Evolutionary conservation across 306 rosid species (phyloP), one percentile per base, ranked within the genome.

Genomic region (Fragaria vesca): DNA sequence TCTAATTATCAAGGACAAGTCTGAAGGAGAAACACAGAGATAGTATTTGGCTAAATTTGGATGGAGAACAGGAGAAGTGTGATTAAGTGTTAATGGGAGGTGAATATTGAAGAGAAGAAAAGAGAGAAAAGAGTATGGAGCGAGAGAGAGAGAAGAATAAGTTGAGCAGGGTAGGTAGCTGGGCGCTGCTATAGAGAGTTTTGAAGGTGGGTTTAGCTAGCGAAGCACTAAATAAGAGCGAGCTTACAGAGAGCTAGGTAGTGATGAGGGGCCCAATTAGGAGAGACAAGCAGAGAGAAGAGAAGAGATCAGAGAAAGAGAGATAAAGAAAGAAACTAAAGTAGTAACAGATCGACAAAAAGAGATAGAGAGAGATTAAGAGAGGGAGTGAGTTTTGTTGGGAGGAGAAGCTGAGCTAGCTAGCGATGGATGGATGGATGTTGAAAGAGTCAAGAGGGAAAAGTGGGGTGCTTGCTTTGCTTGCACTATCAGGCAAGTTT

Each of bases 401-500:
- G 52, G 52, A 52, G 63, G 6, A 46, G 70, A 74, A 72, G 60
- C 57, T 26, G n/a, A 58, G 65, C 36, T 21, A 57, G 5, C 52
- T 4, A 5, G 8, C 0, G 52, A 48, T 48, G 3, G 16, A 48
- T 45, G 48, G 16, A 48, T 45, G 48, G 48, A 45, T 45, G 74
- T 52, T 68, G 40, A 66, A 67, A 60, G n/a, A 46, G 78, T 61
- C 30, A 12, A 69, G 34, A 42, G 34, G 60, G 66, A 82, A 69
- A 63, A 17, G 85, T 73, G 76, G 85, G 75, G 79, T 70, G 84
- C 58, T 84, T 87, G 90, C 91, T 91, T 91, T 86, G 96, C 90
- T 89, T 91, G 93, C 90, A 89, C 88, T 84, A 81, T 79, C 90
- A 89, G 89, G 80, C 87, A 69, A 87, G 90, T 91, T 87, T 84